Evolutionary conservation across 768 basidiomycete genomes (phyloP).

Genomic region (Phaffia tasmanica): DNA sequence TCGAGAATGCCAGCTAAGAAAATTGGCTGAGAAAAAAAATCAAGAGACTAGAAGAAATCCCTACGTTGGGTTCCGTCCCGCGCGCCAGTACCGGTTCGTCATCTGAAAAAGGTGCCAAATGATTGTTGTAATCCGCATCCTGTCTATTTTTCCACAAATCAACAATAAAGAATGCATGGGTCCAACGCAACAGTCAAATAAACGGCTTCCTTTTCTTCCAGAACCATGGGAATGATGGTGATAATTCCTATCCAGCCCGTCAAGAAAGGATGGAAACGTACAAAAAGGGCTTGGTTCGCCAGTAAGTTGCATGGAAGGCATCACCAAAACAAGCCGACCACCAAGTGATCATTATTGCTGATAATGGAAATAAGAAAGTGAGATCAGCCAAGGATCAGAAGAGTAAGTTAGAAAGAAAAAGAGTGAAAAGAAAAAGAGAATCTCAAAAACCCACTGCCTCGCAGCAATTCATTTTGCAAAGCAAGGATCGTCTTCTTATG

Average conservation of each 20-base stretch:
- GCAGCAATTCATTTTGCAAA: conserved; percentile 28
- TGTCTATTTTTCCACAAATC: no score
- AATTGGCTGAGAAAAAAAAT: background rate
- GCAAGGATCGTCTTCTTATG: conserved; percentile 28
- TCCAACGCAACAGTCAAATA: no score
- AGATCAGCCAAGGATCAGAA: background rate
- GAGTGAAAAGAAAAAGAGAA: no score
- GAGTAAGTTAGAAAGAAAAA: background rate
- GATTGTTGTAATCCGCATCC: background rate
- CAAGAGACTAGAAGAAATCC: background rate
- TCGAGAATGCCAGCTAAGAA: background rate
- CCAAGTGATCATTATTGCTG: conserved; percentile 54
- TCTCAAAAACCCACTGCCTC: conserved; percentile 18
- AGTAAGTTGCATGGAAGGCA: conserved; percentile 70
- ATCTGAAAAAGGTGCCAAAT: background rate
- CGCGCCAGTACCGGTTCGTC: background rate
- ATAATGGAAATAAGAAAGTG: background rate
- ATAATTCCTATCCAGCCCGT: no score
- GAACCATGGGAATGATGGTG: conserved; percentile 1
- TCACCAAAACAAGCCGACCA: conserved; percentile 79
- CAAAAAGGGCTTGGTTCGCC: conserved; percentile 71
- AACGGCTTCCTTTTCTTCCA: no score
- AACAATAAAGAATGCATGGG: no score
- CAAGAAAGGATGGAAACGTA: conserved; percentile 35
- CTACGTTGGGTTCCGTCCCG: background rate